Conservation (phyloP, 345 rosid species). For the Acer negundo region DNA sequence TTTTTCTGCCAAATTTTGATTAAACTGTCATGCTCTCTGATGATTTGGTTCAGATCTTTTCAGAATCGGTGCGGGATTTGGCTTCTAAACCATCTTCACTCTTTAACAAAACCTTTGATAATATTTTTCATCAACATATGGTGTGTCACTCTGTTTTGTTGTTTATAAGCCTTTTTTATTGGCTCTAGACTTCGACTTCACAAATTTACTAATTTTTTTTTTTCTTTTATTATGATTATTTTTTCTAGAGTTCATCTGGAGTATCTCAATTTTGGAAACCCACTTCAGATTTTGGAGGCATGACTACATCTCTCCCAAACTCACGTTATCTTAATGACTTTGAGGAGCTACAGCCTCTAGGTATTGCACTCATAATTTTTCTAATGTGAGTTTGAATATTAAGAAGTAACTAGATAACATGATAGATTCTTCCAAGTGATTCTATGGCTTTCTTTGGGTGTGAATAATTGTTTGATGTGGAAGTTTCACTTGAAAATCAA, state of each 20-base stretch:
- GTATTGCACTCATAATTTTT: conserved; percentile 38
- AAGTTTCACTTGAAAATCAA: conserved; percentile 5
- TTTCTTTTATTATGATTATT: conserved; percentile 13
- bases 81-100: conserved; percentile 69
- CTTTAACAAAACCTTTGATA: conserved; percentile 68
- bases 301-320: conserved; percentile 52
- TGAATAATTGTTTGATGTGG: conserved; percentile 14
- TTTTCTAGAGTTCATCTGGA: conserved; percentile 61
- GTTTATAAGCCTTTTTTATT: conserved; percentile 4
- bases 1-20: conserved; percentile 16
- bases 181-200: conserved; percentile 11
- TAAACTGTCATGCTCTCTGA: conserved; percentile 25
- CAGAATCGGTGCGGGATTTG: conserved; percentile 64
- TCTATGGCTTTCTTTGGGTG: background rate
- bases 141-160: conserved; percentile 39
- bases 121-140: conserved; percentile 66
- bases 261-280: conserved; percentile 92
- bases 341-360: conserved; percentile 90
- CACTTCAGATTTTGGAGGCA: conserved; percentile 53
- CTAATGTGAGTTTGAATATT: conserved; percentile 12
- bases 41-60: conserved; percentile 58
- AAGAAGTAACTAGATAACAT: conserved; percentile 3
- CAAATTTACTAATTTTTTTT: conserved; percentile 17
- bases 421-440: background rate
- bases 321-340: conserved; percentile 95